These are phyloP conservation scores for Metarhizium album DNA, from an alignment of 2,329 filamentous ascomycete genomes.

Conservation along the genomic window DNA sequence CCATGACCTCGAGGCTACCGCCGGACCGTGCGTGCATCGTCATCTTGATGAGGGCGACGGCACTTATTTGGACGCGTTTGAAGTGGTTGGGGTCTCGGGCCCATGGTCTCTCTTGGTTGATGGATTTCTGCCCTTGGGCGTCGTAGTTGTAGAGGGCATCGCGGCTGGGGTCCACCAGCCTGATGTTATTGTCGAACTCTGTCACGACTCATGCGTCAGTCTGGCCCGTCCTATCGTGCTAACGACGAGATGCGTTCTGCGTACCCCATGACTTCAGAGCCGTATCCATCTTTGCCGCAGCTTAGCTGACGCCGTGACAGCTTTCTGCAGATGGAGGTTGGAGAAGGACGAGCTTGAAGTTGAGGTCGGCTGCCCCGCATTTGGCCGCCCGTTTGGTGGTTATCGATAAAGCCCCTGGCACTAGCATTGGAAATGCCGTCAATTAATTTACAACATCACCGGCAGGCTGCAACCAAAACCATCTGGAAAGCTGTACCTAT, in stretches of 20 bases:
- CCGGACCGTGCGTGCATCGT: slow-evolving; percentile 97
- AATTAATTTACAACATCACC: background rate
- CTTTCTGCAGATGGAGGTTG: slow-evolving; percentile 9
- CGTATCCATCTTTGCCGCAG: slow-evolving; percentile 12
- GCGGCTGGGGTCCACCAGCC: slow-evolving; percentile 73
- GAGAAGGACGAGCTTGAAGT: background rate
- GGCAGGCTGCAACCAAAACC: no score
- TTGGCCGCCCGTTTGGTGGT: slow-evolving; percentile 5
- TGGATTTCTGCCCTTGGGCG: slow-evolving; percentile 52
- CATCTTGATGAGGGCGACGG: slow-evolving; percentile 94
- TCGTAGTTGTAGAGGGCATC: slow-evolving; percentile 90
- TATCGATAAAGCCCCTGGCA: slow-evolving; percentile 16
- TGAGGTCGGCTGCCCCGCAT: slow-evolving; percentile 15
- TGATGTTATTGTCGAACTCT: slow-evolving; percentile 84
- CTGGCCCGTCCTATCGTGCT: background rate
- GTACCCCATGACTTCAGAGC: slow-evolving; percentile 22
- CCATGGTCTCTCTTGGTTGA: slow-evolving; percentile 63
- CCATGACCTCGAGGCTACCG: slow-evolving; percentile 90
- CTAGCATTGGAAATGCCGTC: no score
- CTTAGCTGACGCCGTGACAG: background rate
- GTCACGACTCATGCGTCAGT: background rate
- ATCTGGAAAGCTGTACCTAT: no score
- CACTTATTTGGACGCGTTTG: slow-evolving; percentile 85
- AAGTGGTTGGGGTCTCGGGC: slow-evolving; percentile 71
- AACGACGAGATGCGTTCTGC: background rate